A percentile compares a stretch with the other conserved stretches of the same genome.
Conservation (phyloP, 2,329 filamentous ascomycete species). For the Aciculosporium take region DNA sequence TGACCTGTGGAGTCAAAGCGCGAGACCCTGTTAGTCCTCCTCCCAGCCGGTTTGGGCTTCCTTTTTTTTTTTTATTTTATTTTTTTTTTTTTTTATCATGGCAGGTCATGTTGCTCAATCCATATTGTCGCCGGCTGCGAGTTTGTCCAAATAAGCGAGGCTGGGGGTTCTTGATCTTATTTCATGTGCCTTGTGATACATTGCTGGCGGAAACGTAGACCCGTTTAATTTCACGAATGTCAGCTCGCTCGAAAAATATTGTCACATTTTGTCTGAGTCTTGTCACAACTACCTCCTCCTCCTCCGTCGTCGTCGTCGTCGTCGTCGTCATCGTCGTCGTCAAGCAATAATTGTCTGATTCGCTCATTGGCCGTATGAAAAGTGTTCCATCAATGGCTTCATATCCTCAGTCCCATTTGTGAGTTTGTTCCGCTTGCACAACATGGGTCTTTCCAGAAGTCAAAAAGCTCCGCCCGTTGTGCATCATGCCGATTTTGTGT, state of each 20-base stretch:
- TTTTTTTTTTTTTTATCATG: background rate
- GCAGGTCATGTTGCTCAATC: background rate
- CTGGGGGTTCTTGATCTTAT: background rate
- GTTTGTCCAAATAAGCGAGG: slow-evolving; percentile 2
- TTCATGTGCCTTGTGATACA: background rate
- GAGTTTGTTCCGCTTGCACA: background rate
- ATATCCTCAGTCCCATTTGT: no score
- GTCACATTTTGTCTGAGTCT: background rate
- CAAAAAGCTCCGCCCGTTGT: background rate
- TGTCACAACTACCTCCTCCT: background rate
- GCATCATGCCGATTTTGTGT: background rate
- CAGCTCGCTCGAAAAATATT: background rate
- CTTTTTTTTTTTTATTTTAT: background rate
- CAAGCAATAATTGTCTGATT: background rate
- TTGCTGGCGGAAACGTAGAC: background rate
- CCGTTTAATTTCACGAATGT: background rate
- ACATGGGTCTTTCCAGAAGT: background rate
- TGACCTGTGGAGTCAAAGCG: background rate
- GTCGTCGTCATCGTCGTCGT: background rate
- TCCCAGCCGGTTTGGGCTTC: background rate
- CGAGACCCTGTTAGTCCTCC: background rate
- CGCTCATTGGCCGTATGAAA: background rate
- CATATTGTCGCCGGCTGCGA: background rate
- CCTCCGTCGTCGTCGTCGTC: background rate
- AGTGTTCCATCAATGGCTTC: no score